phyloP scores from a whole-genome alignment of 2,329 filamentous ascomycete species.

The Colletotrichum cordylinicola region DNA sequence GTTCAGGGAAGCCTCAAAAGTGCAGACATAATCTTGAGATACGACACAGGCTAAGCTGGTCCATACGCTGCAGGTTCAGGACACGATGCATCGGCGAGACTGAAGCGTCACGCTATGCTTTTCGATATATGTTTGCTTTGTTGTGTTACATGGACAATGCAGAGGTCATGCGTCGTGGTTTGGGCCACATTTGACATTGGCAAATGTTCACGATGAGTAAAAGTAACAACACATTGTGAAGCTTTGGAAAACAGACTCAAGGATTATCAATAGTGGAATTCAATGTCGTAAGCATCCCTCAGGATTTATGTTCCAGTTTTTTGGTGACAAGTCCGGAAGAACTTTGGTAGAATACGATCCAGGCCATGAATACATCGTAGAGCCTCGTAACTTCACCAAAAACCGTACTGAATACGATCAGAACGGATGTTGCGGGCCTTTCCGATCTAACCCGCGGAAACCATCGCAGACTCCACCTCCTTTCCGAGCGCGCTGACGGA shows the following conservation, averaged over 20 bases:
- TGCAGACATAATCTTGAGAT: background rate
- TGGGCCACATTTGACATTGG: background rate
- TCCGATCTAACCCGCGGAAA: background rate
- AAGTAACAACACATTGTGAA: background rate
- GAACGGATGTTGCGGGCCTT: background rate
- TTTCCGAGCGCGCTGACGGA: background rate
- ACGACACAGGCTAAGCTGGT: background rate
- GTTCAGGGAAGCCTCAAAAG: background rate
- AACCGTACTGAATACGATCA: background rate
- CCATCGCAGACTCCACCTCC: background rate
- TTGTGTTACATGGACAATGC: background rate
- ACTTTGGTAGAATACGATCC: background rate
- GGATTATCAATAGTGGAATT: background rate
- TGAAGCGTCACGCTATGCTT: background rate
- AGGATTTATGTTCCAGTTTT: background rate
- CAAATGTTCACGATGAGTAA: background rate
- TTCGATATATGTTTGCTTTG: background rate
- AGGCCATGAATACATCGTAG: background rate
- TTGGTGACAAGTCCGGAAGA: background rate
- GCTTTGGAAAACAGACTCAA: background rate
- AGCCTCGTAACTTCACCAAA: background rate
- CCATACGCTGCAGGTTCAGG: background rate
- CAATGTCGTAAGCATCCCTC: background rate
- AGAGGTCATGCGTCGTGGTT: background rate
- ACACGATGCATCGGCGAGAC: background rate